Percentiles rank a stretch among this genome's conserved stretches.
phyloP scores from a whole-genome alignment of 768 basidiomycete species.

The Phlegmacium glaucopus region DNA sequence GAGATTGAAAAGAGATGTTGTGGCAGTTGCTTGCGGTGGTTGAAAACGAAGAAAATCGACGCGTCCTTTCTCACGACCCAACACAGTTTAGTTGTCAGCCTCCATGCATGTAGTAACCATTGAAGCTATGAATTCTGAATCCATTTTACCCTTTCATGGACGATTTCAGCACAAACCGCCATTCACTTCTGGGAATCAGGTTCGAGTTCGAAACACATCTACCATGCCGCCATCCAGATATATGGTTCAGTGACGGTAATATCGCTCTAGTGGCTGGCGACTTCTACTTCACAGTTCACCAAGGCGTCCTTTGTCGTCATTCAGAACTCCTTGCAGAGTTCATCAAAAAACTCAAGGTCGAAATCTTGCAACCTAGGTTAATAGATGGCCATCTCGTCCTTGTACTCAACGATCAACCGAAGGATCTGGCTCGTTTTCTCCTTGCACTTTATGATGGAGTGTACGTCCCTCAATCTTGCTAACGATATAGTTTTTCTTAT shows the following conservation, averaged over 20 bases:
- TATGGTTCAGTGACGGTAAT: conserved; percentile 71
- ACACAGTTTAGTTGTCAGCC: background rate
- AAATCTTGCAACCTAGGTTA: conserved; percentile 12
- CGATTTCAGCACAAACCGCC: conserved; percentile 49
- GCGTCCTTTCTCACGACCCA: conserved; percentile 30
- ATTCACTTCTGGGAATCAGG: conserved; percentile 18
- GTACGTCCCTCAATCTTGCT: conserved; percentile 37
- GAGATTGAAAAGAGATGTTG: conserved; percentile 7
- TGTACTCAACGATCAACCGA: conserved; percentile 48
- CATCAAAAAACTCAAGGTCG: conserved; percentile 30
- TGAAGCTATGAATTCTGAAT: background rate
- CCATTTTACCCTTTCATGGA: conserved; percentile 17
- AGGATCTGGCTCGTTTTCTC: conserved; percentile 57
- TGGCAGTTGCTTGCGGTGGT: conserved; percentile 17
- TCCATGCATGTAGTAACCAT: background rate
- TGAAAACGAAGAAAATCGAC: conserved; percentile 23
- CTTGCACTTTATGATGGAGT: conserved; percentile 68
- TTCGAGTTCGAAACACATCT: conserved; percentile 8
- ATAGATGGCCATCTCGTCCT: conserved; percentile 61
- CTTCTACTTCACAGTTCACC: conserved; percentile 68
- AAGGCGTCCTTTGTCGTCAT: conserved; percentile 61
- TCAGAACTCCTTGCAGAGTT: conserved; percentile 47
- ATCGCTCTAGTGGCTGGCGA: conserved; percentile 50
- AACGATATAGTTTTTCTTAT: background rate
- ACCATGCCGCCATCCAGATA: conserved; percentile 43